Base-by-base conservation (phyloP, 305 asterid species). In the Fraxinus floribunda region DNA sequence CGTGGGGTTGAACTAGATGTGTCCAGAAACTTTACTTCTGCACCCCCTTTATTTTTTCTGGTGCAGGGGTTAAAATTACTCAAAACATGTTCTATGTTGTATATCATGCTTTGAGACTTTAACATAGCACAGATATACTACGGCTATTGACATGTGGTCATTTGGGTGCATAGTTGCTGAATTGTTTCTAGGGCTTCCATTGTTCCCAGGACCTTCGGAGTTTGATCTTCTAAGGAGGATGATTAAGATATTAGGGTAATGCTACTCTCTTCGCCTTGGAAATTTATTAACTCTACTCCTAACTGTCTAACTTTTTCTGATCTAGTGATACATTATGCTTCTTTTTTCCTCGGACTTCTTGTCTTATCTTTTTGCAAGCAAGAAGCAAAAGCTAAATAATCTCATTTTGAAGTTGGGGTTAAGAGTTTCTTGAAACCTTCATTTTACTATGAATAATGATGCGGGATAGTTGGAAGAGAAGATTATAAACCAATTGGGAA, bases 81-180 rank as follows among this genome's bases (percentile, higher is more conserved):
- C 35, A 75, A 80, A 73, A 66, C 52, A 79, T 72, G 73, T 82
- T 76, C 32, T 16, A 68, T 86, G 87, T 77, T 85, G 66, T 78
- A 78, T 84, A 86, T 80, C 84, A 78, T 68, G 49, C 83, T 79
- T 83, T 86, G 83, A 80, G 83, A 84, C 93, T 94, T 93, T 93
- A 90, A 93, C 88, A 39, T 79, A 78, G 78, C 86, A 79, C 89
- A 96, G 99, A 81, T 96, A 97, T 86, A 93, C 94, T 32, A 95
- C 98, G 78, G 97, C 97, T 79, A 97, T 97, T 81, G 99, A 97
- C 89, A 95, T 97, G 99, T 97, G 99, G 99, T 97, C 99, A 83
- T 92, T 97, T 88, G 99, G 99, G 83, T 97, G 99, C 92, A 93
- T 97, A 32, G 97, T 97, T 82, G 99, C 99, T 81, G 99, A 97